Evolutionary conservation across 164 flowering plant species (phyloP), one percentile per base, ranked within the genome.

Genomic region (Vitis labrusca): DNA sequence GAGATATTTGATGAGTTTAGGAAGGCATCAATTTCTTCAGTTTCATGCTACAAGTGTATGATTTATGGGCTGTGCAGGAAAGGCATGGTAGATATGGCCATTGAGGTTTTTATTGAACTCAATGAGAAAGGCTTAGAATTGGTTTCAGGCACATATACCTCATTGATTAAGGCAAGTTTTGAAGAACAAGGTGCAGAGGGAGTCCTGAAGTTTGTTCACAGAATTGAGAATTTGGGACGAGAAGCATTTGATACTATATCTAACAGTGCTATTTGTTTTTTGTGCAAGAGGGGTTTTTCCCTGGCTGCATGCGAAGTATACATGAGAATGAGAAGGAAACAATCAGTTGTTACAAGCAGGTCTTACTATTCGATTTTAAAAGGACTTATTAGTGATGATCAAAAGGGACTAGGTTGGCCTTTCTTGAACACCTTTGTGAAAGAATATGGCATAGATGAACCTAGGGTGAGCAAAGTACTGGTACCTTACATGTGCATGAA

Each of bases 1-100:
- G 85, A 90, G 70, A 69, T 88, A 73, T 88, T 93, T 81, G 86
- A 89, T 79, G 86, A 80, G 14, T 86, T 79, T 64, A 86, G 85
- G 74, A 77, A 14, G 32, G 67, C 77, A 37, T 72, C 81, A 13
- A 49, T 66, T 69, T 67, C 81, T 71, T 81, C 79, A 23, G 78
- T 60, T 55, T 78, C 76, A 30, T 82, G 84, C 67, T 91, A 87
- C 78, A 81, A 80, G 66, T 71, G 85, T 69, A 86, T 88, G 3
- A 80, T 93, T 73, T 63, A 61, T 44, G 85, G 87, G 52, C 88
- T 93, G 14, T 90, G 90, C 79, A 64, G 63, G 63, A 83, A 73
- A 4, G 82, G 83, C 50, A 85, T 88, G 93, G 70, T 78, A 44
- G 90, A 78, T 66, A 69, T 85, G 85, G 94, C 94, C 16, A 58